A percentile compares a stretch with the other conserved stretches of the same genome.
These are phyloP conservation scores for Saccharomycopsis javanensis DNA, from an alignment of 805 yeast species.

Conservation along the genomic window DNA sequence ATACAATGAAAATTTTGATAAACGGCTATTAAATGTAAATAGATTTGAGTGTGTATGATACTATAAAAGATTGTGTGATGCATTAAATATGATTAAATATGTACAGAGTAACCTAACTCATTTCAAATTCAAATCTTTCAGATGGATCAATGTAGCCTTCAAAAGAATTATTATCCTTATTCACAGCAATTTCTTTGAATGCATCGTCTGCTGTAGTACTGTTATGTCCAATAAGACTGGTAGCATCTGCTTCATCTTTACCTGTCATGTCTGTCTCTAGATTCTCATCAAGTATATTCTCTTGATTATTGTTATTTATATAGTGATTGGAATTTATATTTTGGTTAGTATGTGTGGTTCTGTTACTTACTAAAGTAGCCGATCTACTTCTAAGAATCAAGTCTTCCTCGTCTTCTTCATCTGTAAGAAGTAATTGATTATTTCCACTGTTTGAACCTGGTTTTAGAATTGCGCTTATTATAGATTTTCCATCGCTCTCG, in stretches of 20 bases:
- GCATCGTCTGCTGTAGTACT: not conserved
- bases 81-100: too few relatives aligned
- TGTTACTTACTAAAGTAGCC: not conserved
- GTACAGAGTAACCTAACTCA: not conserved
- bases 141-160: not conserved
- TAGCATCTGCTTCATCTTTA: not conserved
- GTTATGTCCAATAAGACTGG: not conserved
- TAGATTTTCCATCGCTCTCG: not conserved
- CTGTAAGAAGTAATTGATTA: not conserved
- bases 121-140: slow-evolving; percentile 7
- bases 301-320: not conserved
- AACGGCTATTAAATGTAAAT: not conserved
- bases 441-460: not conserved
- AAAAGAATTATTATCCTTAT: too few relatives aligned
- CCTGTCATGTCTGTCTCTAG: not conserved
- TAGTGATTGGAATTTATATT: not conserved
- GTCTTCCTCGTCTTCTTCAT: not conserved
- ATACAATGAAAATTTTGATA: not conserved
- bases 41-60: too few relatives aligned
- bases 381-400: not conserved
- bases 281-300: not conserved
- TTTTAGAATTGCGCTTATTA: not conserved
- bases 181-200: not conserved
- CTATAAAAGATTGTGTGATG: too few relatives aligned
- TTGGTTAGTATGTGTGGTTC: not conserved